Percentiles rank a stretch among this genome's conserved stretches.
phyloP scores from a whole-genome alignment of 345 rosid species.

The Trapa incisa region DNA sequence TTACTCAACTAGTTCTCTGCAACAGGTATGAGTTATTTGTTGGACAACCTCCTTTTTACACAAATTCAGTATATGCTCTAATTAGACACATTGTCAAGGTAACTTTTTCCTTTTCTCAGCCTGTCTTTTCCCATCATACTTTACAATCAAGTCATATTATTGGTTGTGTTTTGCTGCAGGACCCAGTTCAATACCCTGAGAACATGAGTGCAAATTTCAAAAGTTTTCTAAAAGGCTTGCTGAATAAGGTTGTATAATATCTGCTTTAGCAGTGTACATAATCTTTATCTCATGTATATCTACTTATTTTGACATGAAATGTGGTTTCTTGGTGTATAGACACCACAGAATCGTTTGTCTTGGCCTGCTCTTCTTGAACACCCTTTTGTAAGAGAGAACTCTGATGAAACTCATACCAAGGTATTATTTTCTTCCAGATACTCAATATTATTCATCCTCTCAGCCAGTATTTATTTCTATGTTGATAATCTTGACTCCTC shows the following conservation, averaged over 20 bases:
- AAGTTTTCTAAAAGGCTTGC: slow-evolving; percentile 90
- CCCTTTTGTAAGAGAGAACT: slow-evolving; percentile 76
- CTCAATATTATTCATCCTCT: neutral
- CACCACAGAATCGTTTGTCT: slow-evolving; percentile 77
- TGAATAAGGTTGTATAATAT: slow-evolving; percentile 51
- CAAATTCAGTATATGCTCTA: slow-evolving; percentile 94
- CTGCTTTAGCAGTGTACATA: slow-evolving; percentile 3
- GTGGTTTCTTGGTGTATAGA: slow-evolving; percentile 34
- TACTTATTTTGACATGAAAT: neutral
- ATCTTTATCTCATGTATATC: slow-evolving; percentile 7
- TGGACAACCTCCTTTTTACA: slow-evolving; percentile 97
- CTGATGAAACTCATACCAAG: slow-evolving; percentile 50
- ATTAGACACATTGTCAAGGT: slow-evolving; percentile 97
- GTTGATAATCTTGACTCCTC: neutral
- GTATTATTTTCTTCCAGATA: slow-evolving; percentile 27
- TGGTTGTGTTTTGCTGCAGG: slow-evolving; percentile 36
- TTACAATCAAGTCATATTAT: slow-evolving; percentile 24
- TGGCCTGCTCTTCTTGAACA: slow-evolving; percentile 97
- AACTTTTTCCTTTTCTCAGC: slow-evolving; percentile 7
- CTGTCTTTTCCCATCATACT: slow-evolving; percentile 1
- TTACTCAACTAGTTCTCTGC: neutral
- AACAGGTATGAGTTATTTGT: slow-evolving; percentile 91
- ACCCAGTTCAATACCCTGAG: slow-evolving; percentile 94
- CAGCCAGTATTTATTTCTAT: neutral
- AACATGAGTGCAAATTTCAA: slow-evolving; percentile 76